Conservation (phyloP, 2,329 filamentous ascomycete genomes). For the Colletotrichum lindemuthianum region DNA sequence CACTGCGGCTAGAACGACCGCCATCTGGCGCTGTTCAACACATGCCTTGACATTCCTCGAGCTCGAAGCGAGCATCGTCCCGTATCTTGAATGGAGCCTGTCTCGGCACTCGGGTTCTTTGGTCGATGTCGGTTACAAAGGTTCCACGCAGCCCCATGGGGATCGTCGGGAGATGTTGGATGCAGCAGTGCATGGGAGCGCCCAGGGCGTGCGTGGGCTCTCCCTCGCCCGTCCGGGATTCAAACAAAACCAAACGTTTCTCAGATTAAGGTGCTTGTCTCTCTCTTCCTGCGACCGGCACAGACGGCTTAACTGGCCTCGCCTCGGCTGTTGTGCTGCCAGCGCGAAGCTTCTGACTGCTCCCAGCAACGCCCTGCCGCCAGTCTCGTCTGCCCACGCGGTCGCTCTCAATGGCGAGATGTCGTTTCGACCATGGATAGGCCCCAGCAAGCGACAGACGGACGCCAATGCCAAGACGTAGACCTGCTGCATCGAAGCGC, state of each 20-base stretch:
- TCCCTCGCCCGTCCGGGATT: not conserved
- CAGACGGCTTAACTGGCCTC: slow-evolving; percentile 1
- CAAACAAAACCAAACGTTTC: not conserved
- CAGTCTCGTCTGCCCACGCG: not conserved
- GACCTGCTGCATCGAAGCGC: slow-evolving; percentile 12
- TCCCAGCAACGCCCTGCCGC: no score
- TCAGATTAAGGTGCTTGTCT: slow-evolving; percentile 4
- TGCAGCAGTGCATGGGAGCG: slow-evolving; percentile 7
- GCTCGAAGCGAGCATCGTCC: slow-evolving; percentile 6
- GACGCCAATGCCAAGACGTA: slow-evolving; percentile 1
- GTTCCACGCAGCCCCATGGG: slow-evolving; percentile 6
- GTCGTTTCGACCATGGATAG: not conserved
- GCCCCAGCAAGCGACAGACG: not conserved
- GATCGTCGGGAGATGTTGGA: slow-evolving; percentile 5
- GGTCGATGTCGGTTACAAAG: not conserved
- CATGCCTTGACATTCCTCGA: not conserved
- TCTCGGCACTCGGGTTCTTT: not conserved
- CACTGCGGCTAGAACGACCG: no score
- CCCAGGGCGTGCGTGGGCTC: not conserved
- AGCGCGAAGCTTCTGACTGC: no score
- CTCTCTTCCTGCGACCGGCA: not conserved
- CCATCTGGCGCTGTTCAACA: not conserved
- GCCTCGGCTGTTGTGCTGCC: not conserved
- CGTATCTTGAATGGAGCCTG: not conserved
- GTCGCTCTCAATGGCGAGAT: not conserved